A percentile compares a stretch with the other conserved stretches of the same genome.
These are phyloP conservation scores for Thraustotheca clavata DNA, from an alignment of 352 stramenopile species.

Conservation along the genomic window DNA sequence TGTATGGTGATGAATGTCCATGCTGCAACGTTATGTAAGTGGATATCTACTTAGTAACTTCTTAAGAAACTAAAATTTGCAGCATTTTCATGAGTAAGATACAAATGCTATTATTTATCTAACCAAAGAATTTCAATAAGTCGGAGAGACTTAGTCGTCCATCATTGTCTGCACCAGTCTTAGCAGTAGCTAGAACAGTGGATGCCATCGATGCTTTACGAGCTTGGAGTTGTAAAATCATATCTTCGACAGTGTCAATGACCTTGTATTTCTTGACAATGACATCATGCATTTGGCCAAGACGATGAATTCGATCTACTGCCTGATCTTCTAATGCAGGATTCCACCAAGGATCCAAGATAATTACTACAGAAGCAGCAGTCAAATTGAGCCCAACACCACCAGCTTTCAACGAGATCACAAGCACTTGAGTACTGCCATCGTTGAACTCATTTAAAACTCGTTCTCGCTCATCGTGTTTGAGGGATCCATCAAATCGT, in stretches of 20 bases:
- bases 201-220: conserved; percentile 83
- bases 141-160: conserved; percentile 9
- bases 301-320: conserved; percentile 87
- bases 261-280: conserved; percentile 87
- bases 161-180: conserved; percentile 11
- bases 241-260: conserved; percentile 84
- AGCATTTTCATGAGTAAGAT: no score
- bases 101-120: no score
- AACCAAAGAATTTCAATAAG: conserved; percentile 17
- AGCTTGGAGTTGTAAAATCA: conserved; percentile 85
- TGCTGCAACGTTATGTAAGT: conserved; percentile 12
- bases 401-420: conserved; percentile 85
- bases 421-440: conserved; percentile 53
- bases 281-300: conserved; percentile 80
- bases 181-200: conserved; percentile 50
- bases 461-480: conserved; percentile 53
- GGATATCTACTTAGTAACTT: neutral
- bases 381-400: conserved; percentile 88
- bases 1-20: conserved; percentile 61
- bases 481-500: conserved; percentile 69
- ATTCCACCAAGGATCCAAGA: conserved; percentile 93
- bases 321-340: conserved; percentile 89
- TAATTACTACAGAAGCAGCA: conserved; percentile 79
- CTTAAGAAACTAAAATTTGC: no score
- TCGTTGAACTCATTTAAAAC: conserved; percentile 59